phyloP scores from a whole-genome alignment of 2,329 filamentous ascomycete genomes.

The Pseudovirgaria hyperparasitica region DNA sequence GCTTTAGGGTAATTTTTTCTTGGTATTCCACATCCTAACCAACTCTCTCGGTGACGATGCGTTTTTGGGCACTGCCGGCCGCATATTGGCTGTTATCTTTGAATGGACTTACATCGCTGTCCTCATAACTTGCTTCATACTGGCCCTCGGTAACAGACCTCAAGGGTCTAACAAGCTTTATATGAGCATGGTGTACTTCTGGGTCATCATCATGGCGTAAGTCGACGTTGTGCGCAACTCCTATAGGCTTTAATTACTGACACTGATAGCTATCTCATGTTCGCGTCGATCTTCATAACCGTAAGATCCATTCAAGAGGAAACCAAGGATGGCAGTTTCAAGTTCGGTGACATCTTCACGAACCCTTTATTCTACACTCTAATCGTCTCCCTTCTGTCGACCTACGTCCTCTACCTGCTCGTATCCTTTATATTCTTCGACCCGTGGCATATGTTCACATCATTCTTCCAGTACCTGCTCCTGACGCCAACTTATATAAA shows the following conservation, averaged over 20 bases:
- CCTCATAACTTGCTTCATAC: conserved; percentile 85
- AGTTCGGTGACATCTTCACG: conserved; percentile 60
- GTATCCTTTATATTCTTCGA: conserved; percentile 92
- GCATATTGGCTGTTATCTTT: conserved; percentile 76
- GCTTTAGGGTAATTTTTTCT: conserved; percentile 82
- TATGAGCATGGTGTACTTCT: conserved; percentile 97
- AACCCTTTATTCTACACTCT: conserved; percentile 87
- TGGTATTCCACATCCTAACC: conserved; percentile 95
- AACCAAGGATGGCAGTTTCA: conserved; percentile 49
- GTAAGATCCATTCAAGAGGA: conserved; percentile 72
- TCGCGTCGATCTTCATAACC: conserved; percentile 89
- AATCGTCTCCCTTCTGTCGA: conserved; percentile 83
- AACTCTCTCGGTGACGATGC: conserved; percentile 59
- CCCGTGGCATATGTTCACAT: conserved; percentile 98
- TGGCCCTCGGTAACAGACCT: conserved; percentile 87
- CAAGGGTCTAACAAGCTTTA: conserved; percentile 90
- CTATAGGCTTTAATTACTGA: conserved; percentile 1
- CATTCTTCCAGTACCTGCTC: conserved; percentile 83
- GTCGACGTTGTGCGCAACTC: conserved; percentile 26
- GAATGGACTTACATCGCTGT: conserved; percentile 93
- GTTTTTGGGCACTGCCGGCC: conserved; percentile 65
- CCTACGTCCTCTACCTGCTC: conserved; percentile 85
- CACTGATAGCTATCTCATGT: conserved; percentile 62
- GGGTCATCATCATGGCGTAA: conserved; percentile 86
- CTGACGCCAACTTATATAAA: conserved; percentile 96